Evolutionary conservation across 2,329 filamentous ascomycete species (phyloP).

Genomic region (Cytospora chrysosperma): DNA sequence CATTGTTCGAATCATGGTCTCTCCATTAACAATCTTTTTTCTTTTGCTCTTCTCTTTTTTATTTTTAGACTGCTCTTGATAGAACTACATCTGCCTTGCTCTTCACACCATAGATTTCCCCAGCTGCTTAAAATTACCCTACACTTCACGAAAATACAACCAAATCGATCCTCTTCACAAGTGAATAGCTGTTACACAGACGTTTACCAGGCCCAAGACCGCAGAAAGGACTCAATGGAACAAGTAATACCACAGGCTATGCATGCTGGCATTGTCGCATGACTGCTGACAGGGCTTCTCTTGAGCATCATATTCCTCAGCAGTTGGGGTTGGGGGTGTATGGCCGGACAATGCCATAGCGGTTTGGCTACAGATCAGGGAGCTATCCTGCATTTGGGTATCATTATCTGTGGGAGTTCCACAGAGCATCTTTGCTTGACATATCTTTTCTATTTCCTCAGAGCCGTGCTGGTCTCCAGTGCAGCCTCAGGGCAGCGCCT

Average conservation of each 20-base stretch:
- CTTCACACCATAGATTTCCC: no score
- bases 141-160: no score
- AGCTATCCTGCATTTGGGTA: conserved; percentile 7
- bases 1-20: conserved; percentile 10
- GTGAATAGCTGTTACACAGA: no score
- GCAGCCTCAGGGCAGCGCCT: conserved; percentile 33
- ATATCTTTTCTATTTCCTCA: neutral
- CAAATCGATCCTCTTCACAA: neutral
- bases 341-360: neutral
- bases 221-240: no score
- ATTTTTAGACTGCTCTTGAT: neutral
- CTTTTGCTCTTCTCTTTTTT: neutral
- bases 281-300: no score
- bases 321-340: no score
- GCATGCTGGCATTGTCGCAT: no score
- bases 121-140: no score
- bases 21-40: neutral
- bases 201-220: no score
- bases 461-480: neutral
- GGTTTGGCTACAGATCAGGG: neutral
- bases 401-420: conserved; percentile 3
- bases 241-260: no score
- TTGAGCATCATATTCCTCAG: neutral
- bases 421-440: neutral
- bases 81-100: neutral